Evolutionary conservation across 2,329 filamentous ascomycete genomes (phyloP).

Genomic region (Penicillium sp.): DNA sequence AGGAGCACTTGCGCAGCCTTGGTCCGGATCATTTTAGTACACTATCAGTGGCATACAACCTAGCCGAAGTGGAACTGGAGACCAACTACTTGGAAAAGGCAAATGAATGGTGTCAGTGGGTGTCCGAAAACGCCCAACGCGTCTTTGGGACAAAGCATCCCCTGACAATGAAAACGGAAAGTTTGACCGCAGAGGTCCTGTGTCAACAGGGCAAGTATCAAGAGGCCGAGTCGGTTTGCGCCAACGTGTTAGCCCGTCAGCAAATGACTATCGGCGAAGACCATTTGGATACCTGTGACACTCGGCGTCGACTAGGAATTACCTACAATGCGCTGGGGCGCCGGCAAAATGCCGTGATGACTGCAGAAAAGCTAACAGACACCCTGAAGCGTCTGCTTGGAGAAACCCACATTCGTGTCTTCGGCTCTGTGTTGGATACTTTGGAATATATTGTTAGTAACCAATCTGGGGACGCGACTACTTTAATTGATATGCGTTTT

Average conservation of each 20-base stretch:
- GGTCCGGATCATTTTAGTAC: constrained; percentile 32
- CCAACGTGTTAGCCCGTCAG: constrained; percentile 33
- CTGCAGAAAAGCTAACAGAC: constrained; percentile 23
- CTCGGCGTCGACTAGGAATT: constrained; percentile 27
- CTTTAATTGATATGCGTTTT: constrained; percentile 10
- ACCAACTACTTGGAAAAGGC: constrained; percentile 26
- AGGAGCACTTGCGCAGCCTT: constrained; percentile 29
- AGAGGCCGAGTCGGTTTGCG: constrained; percentile 31
- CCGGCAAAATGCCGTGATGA: constrained; percentile 24
- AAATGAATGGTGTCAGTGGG: constrained; percentile 33
- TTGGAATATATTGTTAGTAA: constrained; percentile 26
- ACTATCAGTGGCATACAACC: constrained; percentile 25
- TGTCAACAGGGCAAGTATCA: constrained; percentile 25
- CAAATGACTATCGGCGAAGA: constrained; percentile 35
- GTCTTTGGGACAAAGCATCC: constrained; percentile 28
- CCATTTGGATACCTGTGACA: constrained; percentile 30
- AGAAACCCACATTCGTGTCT: constrained; percentile 28
- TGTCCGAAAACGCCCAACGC: constrained; percentile 27
- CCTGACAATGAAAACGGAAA: constrained; percentile 30
- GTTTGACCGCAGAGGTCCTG: constrained; percentile 30
- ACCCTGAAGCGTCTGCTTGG: constrained; percentile 25
- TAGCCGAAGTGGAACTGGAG: constrained; percentile 31
- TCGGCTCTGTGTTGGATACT: constrained; percentile 20
- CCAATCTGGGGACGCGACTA: constrained; percentile 10
- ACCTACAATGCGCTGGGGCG: constrained; percentile 25